Evolutionary conservation across 2,329 filamentous ascomycete species (phyloP).

Genomic region (Colletotrichum sp.): DNA sequence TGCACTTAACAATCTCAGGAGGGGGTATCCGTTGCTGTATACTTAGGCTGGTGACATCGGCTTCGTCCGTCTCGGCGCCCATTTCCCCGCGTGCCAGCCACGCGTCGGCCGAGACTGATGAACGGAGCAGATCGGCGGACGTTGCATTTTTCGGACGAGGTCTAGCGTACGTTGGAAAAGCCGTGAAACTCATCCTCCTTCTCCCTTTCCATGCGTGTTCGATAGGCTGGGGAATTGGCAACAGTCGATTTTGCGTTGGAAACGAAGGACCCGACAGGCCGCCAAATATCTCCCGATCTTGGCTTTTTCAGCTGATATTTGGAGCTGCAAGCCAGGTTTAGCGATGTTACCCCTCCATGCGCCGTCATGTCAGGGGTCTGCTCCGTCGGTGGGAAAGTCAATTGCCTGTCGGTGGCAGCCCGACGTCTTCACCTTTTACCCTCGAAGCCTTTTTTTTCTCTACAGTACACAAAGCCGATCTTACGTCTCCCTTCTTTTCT

Average conservation of each 20-base stretch:
- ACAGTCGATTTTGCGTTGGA: background rate
- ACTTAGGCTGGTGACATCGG: background rate
- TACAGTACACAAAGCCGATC: background rate
- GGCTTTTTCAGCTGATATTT: background rate
- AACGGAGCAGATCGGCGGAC: background rate
- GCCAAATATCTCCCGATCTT: background rate
- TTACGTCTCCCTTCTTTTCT: background rate
- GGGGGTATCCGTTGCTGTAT: background rate
- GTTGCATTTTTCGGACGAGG: background rate
- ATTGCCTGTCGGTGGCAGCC: background rate
- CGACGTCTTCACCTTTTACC: background rate
- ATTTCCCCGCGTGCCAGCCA: conserved; percentile 5
- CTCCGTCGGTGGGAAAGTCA: background rate
- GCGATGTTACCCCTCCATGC: background rate
- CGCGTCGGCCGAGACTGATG: background rate
- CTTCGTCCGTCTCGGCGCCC: background rate
- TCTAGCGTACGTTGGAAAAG: background rate
- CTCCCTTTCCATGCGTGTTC: background rate
- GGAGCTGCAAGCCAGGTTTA: background rate
- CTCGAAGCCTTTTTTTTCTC: background rate
- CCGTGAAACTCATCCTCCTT: background rate
- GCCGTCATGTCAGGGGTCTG: background rate
- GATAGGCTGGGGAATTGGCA: background rate
- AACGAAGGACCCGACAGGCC: background rate
- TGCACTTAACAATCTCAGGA: background rate